Conservation (phyloP, 2,329 filamentous ascomycete genomes). For the Xylariaceae sp. region DNA sequence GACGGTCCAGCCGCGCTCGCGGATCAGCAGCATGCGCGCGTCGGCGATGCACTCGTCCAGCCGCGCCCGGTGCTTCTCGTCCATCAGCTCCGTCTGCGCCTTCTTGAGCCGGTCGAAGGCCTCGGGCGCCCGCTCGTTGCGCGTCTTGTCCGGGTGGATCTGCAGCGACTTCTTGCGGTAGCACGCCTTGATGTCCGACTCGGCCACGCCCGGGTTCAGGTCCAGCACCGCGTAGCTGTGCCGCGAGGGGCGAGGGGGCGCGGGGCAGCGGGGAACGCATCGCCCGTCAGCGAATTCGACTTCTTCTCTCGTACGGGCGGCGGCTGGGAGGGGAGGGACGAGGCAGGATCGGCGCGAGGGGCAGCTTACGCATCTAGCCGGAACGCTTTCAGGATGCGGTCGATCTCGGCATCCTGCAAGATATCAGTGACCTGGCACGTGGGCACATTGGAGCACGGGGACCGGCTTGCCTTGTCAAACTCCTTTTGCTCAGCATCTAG, state of each 20-base stretch:
- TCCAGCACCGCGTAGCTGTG: conserved; percentile 83
- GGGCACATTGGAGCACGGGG: conserved; percentile 1
- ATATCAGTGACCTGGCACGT: conserved; percentile 15
- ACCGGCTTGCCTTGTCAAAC: conserved; percentile 66
- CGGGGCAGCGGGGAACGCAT: too few relatives aligned
- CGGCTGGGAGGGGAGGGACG: too few relatives aligned
- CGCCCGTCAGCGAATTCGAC: too few relatives aligned
- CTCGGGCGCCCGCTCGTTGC: conserved; percentile 82
- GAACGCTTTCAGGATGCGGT: conserved; percentile 88
- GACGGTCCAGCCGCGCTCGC: conserved; percentile 86
- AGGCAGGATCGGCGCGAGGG: background rate
- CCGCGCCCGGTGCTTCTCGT: conserved; percentile 80
- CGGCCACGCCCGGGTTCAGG: conserved; percentile 88
- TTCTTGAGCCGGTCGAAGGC: conserved; percentile 96
- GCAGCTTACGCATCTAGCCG: conserved; percentile 53
- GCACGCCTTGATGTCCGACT: conserved; percentile 88
- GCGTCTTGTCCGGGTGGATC: conserved; percentile 97
- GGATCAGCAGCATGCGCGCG: conserved; percentile 87
- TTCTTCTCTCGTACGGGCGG: too few relatives aligned
- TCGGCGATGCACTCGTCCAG: conserved; percentile 95
- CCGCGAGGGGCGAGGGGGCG: too few relatives aligned
- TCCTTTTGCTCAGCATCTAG: conserved; percentile 83
- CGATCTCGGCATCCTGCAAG: conserved; percentile 94
- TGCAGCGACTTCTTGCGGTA: conserved; percentile 98
- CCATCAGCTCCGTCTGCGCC: conserved; percentile 82